Conservation (phyloP, 345 rosid species). For the Rhodamnia argentea region DNA sequence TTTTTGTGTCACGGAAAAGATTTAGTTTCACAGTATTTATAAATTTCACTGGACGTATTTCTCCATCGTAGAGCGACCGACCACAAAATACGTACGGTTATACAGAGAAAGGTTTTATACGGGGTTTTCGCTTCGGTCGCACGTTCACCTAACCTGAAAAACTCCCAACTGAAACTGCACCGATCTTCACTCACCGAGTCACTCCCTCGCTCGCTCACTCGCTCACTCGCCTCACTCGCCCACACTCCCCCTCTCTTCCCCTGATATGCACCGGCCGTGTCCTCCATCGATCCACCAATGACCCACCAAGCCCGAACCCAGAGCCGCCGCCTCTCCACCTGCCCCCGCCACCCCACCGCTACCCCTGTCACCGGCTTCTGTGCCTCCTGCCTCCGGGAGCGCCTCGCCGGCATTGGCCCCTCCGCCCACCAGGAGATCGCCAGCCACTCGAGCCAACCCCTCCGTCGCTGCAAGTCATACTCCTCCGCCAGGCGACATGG, state of each 20-base stretch:
- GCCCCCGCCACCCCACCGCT: conserved; percentile 53
- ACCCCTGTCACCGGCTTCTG: conserved; percentile 54
- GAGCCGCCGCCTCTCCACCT: conserved; percentile 28
- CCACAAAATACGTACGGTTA: background rate
- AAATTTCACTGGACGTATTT: background rate
- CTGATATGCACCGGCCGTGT: background rate
- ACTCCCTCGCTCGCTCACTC: background rate
- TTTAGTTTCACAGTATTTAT: too few relatives aligned
- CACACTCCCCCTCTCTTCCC: background rate
- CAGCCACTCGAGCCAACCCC: conserved; percentile 25
- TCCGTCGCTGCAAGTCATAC: conserved; percentile 50
- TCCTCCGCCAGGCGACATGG: conserved; percentile 21
- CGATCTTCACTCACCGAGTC: background rate
- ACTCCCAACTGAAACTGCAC: background rate
- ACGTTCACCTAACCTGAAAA: background rate
- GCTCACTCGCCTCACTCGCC: background rate
- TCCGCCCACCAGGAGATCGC: conserved; percentile 16
- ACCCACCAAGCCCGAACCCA: conserved; percentile 16
- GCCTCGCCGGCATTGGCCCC: conserved; percentile 51
- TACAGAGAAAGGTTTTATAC: background rate
- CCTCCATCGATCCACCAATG: conserved; percentile 47
- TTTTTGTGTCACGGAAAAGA: too few relatives aligned
- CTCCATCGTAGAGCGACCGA: background rate
- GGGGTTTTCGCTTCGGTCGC: background rate
- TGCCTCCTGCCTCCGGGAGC: conserved; percentile 74